Conservation (phyloP, 495 filamentous ascomycete species). For the Bryoglossum gracile region DNA sequence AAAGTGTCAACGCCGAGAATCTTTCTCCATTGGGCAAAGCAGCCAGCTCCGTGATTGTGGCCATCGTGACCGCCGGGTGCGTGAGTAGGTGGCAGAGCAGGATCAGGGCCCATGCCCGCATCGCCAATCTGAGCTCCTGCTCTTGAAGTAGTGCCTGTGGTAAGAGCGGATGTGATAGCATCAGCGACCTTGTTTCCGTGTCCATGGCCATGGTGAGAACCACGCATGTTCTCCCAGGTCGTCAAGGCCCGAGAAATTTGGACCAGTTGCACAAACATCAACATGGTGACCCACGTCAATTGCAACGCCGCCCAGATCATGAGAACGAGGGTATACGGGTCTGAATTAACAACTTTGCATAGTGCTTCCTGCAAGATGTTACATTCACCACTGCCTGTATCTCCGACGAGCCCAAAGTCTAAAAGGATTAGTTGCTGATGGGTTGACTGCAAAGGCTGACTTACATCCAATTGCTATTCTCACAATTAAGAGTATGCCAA, state of each 20-base stretch:
- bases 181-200: conserved; percentile 42
- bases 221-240: conserved; percentile 90
- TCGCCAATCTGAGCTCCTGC: conserved; percentile 60
- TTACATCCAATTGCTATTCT: conserved; percentile 47
- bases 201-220: conserved; percentile 49
- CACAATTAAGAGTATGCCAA: conserved; percentile 56
- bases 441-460: conserved; percentile 26
- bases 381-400: conserved; percentile 43
- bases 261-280: conserved; percentile 82
- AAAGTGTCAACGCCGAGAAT: conserved; percentile 89
- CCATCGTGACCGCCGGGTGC: conserved; percentile 38
- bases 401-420: conserved; percentile 19
- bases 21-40: conserved; percentile 70
- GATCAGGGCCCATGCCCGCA: conserved; percentile 34
- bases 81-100: conserved; percentile 31
- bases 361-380: conserved; percentile 66
- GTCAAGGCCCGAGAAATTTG: conserved; percentile 89
- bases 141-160: conserved; percentile 58
- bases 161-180: conserved; percentile 71
- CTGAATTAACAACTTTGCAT: conserved; percentile 66
- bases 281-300: conserved; percentile 91
- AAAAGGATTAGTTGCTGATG: conserved; percentile 1
- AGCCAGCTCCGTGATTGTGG: conserved; percentile 51
- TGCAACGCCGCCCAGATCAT: conserved; percentile 73
- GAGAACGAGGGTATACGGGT: conserved; percentile 76